A percentile compares a stretch with the other conserved stretches of the same genome.
These are phyloP conservation scores for Aspergillus brunneoviolaceus DNA, from an alignment of 2,329 filamentous ascomycete genomes.

Conservation along the genomic window DNA sequence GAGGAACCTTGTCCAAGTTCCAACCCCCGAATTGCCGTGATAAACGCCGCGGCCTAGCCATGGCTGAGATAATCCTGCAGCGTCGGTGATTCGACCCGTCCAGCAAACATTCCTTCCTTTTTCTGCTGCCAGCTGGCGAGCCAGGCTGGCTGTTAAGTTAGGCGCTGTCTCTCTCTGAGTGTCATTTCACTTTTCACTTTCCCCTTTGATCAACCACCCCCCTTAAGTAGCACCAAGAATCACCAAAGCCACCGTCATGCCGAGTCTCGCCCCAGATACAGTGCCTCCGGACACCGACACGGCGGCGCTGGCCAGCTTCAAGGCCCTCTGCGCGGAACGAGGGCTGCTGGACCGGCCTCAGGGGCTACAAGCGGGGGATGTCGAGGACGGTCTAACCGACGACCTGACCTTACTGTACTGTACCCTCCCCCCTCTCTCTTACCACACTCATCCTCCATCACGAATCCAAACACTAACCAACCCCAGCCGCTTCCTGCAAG, in stretches of 20 bases:
- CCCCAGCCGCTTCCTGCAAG: conserved; percentile 21
- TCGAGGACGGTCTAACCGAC: conserved; percentile 18
- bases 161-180: no score
- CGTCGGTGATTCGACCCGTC: not conserved
- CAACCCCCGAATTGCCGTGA: no score
- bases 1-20: not conserved
- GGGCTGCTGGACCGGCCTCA: conserved; percentile 13
- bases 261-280: not conserved
- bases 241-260: not conserved
- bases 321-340: not conserved
- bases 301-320: not conserved
- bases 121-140: no score
- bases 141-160: no score
- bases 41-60: no score
- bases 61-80: not conserved
- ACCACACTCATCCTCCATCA: no score
- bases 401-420: conserved; percentile 16
- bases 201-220: no score
- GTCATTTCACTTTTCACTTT: no score
- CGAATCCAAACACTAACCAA: not conserved
- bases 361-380: conserved; percentile 16
- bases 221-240: no score
- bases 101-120: not conserved
- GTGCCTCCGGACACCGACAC: not conserved
- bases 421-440: not conserved